phyloP scores from a whole-genome alignment of 345 rosid genomes.

The sweet orange (Citrus sinensis) region DVS_A1.0 CM039165.1:17653501-17654000 shows the following conservation, averaged over 20 bases:
- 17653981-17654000: slow-evolving; percentile 47
- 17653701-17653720: not conserved
- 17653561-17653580: slow-evolving; percentile 8
- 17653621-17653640: slow-evolving; percentile 49
- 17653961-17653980: slow-evolving; percentile 40
- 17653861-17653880: not conserved
- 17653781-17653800: slow-evolving; percentile 37
- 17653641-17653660: slow-evolving; percentile 30
- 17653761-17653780: slow-evolving; percentile 30
- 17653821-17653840: slow-evolving; percentile 38
- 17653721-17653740: slow-evolving; percentile 35
- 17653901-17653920: not conserved
- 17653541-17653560: not conserved
- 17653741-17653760: slow-evolving; percentile 27
- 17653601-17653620: slow-evolving; percentile 53
- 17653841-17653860: not conserved
- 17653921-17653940: slow-evolving; percentile 26
- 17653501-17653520: not conserved
- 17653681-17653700: not conserved
- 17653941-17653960: slow-evolving; percentile 34
- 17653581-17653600: slow-evolving; percentile 61
- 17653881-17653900: not conserved
- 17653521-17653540: not conserved
- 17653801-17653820: slow-evolving; percentile 25
- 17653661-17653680: not conserved